A percentile compares a stretch with the other conserved stretches of the same genome.
Evolutionary conservation across 2,329 filamentous ascomycete genomes (phyloP).

Genomic region (Sordariomycetes sp.): DNA sequence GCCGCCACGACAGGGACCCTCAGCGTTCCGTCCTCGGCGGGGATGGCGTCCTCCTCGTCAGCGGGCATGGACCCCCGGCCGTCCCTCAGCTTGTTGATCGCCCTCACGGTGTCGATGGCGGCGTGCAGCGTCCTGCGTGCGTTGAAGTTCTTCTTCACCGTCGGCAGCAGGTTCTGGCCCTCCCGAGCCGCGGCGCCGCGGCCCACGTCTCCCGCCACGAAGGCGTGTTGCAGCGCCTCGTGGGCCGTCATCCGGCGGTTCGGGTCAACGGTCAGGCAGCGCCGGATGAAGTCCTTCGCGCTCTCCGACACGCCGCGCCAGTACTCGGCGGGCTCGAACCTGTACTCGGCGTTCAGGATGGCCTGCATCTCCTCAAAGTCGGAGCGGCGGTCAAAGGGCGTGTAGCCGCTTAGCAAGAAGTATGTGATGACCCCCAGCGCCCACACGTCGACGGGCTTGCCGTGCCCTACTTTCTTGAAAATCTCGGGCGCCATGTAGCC

Average conservation of each 20-base stretch:
- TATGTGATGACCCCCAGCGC: constrained; percentile 98
- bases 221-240: constrained; percentile 57
- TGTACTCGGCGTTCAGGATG: constrained; percentile 92
- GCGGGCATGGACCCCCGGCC: constrained; percentile 27
- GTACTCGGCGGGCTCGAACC: constrained; percentile 88
- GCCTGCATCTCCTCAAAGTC: constrained; percentile 99
- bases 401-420: constrained; percentile 95
- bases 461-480: constrained; percentile 96
- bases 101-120: constrained; percentile 60
- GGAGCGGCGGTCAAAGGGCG: constrained; percentile 91
- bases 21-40: constrained; percentile 30
- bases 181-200: constrained; percentile 31
- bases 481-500: constrained; percentile 99
- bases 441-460: constrained; percentile 97
- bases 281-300: constrained; percentile 84
- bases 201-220: constrained; percentile 44
- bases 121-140: constrained; percentile 58
- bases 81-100: constrained; percentile 61
- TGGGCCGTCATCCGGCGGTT: constrained; percentile 83
- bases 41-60: constrained; percentile 43
- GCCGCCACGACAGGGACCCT: constrained; percentile 7
- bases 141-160: constrained; percentile 67
- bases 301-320: constrained; percentile 85
- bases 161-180: constrained; percentile 54
- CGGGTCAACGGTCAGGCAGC: constrained; percentile 86